Conservation (phyloP, 371 early-diverging fungal genomes). For the Actinomortierella wolfii region DNA sequence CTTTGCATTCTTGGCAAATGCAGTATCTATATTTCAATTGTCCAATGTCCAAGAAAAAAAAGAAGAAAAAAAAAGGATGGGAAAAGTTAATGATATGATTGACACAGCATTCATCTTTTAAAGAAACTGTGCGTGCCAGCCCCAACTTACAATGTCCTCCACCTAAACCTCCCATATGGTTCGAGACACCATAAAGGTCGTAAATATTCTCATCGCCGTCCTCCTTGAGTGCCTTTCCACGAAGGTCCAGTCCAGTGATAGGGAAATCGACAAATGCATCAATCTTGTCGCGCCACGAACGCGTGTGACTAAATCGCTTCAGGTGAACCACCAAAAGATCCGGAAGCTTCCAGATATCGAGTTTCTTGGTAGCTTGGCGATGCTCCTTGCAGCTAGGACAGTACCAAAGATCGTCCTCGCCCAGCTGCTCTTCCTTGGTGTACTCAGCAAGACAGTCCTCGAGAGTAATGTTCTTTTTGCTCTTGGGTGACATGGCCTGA, state of each 20-base stretch:
- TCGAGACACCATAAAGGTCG: conserved; percentile 88
- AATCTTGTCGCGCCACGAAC: conserved; percentile 84
- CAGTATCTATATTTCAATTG: conserved; percentile 68
- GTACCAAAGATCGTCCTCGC: conserved; percentile 83
- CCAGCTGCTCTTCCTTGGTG: conserved; percentile 80
- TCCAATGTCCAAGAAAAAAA: not conserved
- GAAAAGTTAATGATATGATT: not conserved
- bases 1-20: conserved; percentile 81
- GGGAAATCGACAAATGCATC: conserved; percentile 86
- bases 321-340: conserved; percentile 90
- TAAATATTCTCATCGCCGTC: conserved; percentile 60
- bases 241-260: conserved; percentile 69
- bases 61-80: not conserved
- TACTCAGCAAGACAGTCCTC: conserved; percentile 82
- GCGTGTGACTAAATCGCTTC: conserved; percentile 85
- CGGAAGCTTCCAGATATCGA: conserved; percentile 87
- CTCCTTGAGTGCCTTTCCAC: conserved; percentile 27
- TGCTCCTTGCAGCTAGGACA: conserved; percentile 87
- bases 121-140: not conserved
- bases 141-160: conserved; percentile 87
- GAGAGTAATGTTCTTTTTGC: conserved; percentile 58
- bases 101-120: not conserved
- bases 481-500: conserved; percentile 3
- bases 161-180: conserved; percentile 91
- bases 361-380: conserved; percentile 79